Evolutionary conservation across 163 green algal species (phyloP).

Genomic region (Prototheca wickerhamii): DNA sequence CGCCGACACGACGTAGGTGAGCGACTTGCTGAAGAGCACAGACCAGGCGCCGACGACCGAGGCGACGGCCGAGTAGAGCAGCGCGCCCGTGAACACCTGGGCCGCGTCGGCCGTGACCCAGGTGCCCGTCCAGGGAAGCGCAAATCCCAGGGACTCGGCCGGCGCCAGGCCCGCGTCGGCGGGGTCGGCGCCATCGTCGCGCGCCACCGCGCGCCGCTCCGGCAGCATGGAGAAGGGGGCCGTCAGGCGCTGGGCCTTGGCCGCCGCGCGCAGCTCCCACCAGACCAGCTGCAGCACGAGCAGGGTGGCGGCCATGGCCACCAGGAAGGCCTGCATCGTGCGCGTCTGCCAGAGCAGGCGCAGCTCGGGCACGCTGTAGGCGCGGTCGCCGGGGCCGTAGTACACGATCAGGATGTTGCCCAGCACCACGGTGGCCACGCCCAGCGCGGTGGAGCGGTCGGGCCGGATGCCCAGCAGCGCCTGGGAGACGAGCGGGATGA

Average conservation of each 20-base stretch:
- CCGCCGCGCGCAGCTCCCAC: neutral
- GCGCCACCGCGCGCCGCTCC: neutral
- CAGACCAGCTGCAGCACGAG: neutral
- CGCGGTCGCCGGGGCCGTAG: constrained; percentile 30
- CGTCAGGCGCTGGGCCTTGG: constrained; percentile 1
- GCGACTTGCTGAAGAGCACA: constrained; percentile 42
- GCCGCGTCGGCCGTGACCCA: constrained; percentile 2
- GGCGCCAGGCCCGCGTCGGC: neutral
- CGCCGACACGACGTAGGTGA: constrained; percentile 40
- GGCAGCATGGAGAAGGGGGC: neutral
- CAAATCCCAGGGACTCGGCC: neutral
- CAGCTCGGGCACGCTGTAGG: constrained; percentile 33
- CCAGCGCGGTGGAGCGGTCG: constrained; percentile 17
- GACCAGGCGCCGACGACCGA: constrained; percentile 35
- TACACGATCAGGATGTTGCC: constrained; percentile 40
- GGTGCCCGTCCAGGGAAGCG: neutral
- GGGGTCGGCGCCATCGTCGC: neutral
- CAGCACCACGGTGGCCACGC: constrained; percentile 31
- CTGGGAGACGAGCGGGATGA: constrained; percentile 38
- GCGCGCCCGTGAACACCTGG: constrained; percentile 27
- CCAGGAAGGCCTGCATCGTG: constrained; percentile 37
- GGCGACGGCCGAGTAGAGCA: constrained; percentile 43
- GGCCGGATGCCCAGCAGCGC: constrained; percentile 34
- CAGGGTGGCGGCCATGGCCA: constrained; percentile 2
- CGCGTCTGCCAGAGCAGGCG: constrained; percentile 32